Evolutionary conservation across 225 moss, liverwort and hornwort species (phyloP).

Genomic region (Thuidium tamariscinum): DNA sequence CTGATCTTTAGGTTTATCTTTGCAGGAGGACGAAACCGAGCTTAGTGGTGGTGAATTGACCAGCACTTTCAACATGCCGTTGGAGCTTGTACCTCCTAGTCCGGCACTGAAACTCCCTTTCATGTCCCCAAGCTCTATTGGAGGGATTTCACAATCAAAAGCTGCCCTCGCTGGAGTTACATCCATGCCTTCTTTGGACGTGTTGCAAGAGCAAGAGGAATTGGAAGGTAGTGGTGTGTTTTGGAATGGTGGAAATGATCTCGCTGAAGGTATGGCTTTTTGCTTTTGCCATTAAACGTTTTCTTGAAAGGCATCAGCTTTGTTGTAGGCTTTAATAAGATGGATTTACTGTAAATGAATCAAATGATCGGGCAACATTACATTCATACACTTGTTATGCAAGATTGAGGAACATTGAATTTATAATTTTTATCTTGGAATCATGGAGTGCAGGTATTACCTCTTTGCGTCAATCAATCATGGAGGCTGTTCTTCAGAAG

Average conservation of each 20-base stretch:
- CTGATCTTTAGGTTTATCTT: background rate
- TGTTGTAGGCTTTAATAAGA: background rate
- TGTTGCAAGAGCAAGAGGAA: slow-evolving; percentile 41
- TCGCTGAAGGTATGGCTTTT: slow-evolving; percentile 24
- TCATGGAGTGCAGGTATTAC: slow-evolving; percentile 20
- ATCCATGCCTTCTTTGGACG: slow-evolving; percentile 31
- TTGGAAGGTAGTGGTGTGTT: slow-evolving; percentile 31
- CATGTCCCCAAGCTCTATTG: slow-evolving; percentile 24
- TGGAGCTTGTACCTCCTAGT: slow-evolving; percentile 48
- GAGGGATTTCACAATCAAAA: slow-evolving; percentile 6
- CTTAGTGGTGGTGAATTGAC: slow-evolving; percentile 8
- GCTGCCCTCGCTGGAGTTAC: slow-evolving; percentile 13
- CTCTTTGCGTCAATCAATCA: slow-evolving; percentile 46
- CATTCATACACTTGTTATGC: background rate
- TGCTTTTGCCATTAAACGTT: background rate
- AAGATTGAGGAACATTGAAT: background rate
- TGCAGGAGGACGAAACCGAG: slow-evolving; percentile 22
- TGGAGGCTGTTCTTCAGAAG: slow-evolving; percentile 48
- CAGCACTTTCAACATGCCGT: background rate
- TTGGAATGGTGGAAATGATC: slow-evolving; percentile 45
- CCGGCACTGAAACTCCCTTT: slow-evolving; percentile 40
- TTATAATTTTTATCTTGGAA: background rate
- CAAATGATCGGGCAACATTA: background rate
- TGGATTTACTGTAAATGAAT: background rate
- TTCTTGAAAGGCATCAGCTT: background rate